These are phyloP conservation scores for Mollisia scopiformis DNA, from an alignment of 2,329 filamentous ascomycete species.

Conservation along the genomic window DNA sequence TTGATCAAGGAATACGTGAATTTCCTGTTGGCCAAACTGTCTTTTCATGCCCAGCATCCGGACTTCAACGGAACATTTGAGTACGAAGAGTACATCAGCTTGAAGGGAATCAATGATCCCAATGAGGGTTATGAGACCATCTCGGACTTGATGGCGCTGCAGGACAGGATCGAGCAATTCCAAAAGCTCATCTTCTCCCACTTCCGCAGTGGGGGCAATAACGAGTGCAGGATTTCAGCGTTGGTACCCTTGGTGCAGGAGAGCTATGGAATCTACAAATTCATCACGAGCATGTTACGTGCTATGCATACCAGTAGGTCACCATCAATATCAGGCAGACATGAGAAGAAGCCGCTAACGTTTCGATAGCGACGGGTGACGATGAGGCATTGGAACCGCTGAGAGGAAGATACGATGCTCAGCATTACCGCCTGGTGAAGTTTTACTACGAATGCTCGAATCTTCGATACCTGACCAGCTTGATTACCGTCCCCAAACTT, in stretches of 20 bases:
- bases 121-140: conserved; percentile 99
- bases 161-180: conserved; percentile 98
- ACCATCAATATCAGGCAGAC: not conserved
- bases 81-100: conserved; percentile 97
- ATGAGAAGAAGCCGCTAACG: conserved; percentile 4
- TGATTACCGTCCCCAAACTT: conserved; percentile 95
- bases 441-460: conserved; percentile 99
- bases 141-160: conserved; percentile 91
- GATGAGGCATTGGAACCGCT: conserved; percentile 90
- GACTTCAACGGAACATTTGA: conserved; percentile 99
- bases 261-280: conserved; percentile 99
- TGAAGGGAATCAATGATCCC: conserved; percentile 97
- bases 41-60: conserved; percentile 95
- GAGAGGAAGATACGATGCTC: conserved; percentile 86
- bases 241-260: conserved; percentile 93
- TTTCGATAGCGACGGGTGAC: conserved; percentile 77
- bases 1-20: conserved; percentile 97
- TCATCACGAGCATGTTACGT: conserved; percentile 98
- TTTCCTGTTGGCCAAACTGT: conserved; percentile 90
- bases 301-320: conserved; percentile 92
- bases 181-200: conserved; percentile 98
- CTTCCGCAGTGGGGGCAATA: conserved; percentile 88
- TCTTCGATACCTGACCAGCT: conserved; percentile 89
- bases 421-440: conserved; percentile 93
- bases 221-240: conserved; percentile 94